Base-by-base conservation (phyloP, 306 rosid genomes). In the Medicago arabica region DNA sequence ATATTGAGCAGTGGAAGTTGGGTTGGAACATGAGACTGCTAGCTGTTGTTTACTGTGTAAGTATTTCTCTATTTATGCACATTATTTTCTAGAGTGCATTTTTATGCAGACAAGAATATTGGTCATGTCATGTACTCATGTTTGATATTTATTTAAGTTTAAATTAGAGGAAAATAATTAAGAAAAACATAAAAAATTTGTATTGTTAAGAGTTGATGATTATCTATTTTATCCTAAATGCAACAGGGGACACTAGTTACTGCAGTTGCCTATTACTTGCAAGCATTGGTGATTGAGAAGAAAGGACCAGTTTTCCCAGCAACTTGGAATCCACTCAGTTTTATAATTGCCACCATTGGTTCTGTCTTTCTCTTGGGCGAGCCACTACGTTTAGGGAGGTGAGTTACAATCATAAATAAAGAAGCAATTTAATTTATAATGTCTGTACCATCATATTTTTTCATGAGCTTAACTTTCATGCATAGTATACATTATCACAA, bases 281-380 rank as follows among this genome's bases (percentile, higher is more conserved):
- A 83, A 80, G 51, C 84, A 28, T 75, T 85, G 82, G 81, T 78
- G 65, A 65, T 83, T 34, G 73, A 83, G 47, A 75, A 81, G 70
- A 83, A 77, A 76, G 89, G 89, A 9, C 87, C 87, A 44, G 80
- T 89, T 39, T 87, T 87, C 63, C 54, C 74, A 11, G 84, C 83
- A 7, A 68, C 82, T 75, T 87, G 88, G 85, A 88, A 69, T 34
- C 91, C 93, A 16, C 47, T 89, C 2, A 87, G 78, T 55, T 82
- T 85, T 44, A 41, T 83, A 15, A 44, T 89, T 18, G 84, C 88
- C 10, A 77, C 78, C 0, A 46, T 75, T n/a, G 88, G 87, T 60
- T 89, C 89, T 2, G 25, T 83, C 10, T 55, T 81, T 31, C 74
- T 85, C 17, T 80, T 87, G 41, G 87, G 87, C 0, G 87, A 85